Evolutionary conservation across 768 basidiomycete species (phyloP), one percentile per base, ranked within the genome.

Genomic region (Lactifluus piperatus): DNA sequence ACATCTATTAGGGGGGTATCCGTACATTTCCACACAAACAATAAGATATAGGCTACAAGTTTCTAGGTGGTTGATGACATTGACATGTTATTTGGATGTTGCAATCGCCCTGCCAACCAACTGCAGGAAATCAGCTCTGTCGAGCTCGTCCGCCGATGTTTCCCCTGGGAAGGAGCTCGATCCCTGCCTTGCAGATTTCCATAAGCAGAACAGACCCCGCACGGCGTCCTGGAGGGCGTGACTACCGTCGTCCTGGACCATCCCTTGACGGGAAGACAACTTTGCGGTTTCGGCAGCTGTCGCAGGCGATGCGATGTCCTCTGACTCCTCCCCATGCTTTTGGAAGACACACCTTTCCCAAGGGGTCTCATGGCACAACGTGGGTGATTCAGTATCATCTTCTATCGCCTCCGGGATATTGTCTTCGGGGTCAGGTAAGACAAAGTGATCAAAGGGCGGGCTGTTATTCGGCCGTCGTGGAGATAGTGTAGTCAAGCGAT

Each of bases 401-500:
- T 60, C 61, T 20, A 55, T 62, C n/a, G 39, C 51, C 3, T 41
- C 57, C 9, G 51, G 57, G 16, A 30, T 51, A 36, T 59, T 46
- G 37, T 57, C 56, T 51, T 59, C 46, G 8, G 41, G 29, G 8
- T 13, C 46, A 27, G 57, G 50, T 36, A 43, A 45, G 32, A 29
- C 29, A 44, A 30, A 30, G 22, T 44, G n/a, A n/a, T 0, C 16
- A 0, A 32, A 36, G 36, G 46, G 44, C 18, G 54, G 51, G 34
- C 50, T 56, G 10, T 8, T 41, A 20, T 29, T 20, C 20, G 36
- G 22, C 18, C 10, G n/a, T 18, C 71, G 66, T 27, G 70, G 70
- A 20, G 70, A 67, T 39, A 72, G 56, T 4, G 62, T 58, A 24
- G 70, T 50, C 14, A 73, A 63, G 5, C 68, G 64, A 36, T 62